Evolutionary conservation across 2,329 filamentous ascomycete species (phyloP).

Genomic region (Diplodia seriata): DNA sequence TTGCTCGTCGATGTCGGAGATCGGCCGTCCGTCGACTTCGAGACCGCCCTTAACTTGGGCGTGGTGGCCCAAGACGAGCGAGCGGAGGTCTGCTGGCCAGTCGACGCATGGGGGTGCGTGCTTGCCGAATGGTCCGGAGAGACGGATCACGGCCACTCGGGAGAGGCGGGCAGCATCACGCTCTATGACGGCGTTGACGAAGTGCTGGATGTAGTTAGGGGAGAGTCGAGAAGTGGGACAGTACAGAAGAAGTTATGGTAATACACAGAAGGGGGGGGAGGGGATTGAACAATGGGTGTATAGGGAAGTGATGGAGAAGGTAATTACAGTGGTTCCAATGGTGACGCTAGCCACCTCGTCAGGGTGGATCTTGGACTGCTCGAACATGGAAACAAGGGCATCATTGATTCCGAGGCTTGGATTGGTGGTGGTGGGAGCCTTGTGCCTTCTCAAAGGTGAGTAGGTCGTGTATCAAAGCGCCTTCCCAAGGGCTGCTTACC

Average conservation of each 20-base stretch:
- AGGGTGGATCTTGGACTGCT: conserved; percentile 39
- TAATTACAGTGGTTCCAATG: conserved; percentile 50
- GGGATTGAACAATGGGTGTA: too few species aligned
- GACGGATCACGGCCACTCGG: conserved; percentile 60
- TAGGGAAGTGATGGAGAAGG: not conserved
- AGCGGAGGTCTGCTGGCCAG: conserved; percentile 57
- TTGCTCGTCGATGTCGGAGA: conserved; percentile 42
- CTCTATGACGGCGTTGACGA: conserved; percentile 64
- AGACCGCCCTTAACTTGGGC: conserved; percentile 54
- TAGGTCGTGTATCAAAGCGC: not conserved
- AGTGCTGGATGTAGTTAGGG: conserved; percentile 48
- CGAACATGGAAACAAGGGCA: conserved; percentile 48
- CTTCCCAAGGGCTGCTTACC: not conserved
- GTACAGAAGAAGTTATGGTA: too few species aligned
- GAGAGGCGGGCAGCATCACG: conserved; percentile 25
- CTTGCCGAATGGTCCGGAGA: conserved; percentile 62
- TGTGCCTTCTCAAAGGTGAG: conserved; percentile 26
- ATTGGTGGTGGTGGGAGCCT: conserved; percentile 51
- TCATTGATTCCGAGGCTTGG: conserved; percentile 52
- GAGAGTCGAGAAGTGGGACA: too few species aligned
- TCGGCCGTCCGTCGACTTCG: conserved; percentile 38
- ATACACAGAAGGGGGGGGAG: too few species aligned
- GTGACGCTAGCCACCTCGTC: conserved; percentile 33
- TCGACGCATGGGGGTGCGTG: conserved; percentile 61
- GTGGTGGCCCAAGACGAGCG: conserved; percentile 56